phyloP scores from a whole-genome alignment of 805 yeast genomes.

The Kurtzmaniella cleridarum region DNA sequence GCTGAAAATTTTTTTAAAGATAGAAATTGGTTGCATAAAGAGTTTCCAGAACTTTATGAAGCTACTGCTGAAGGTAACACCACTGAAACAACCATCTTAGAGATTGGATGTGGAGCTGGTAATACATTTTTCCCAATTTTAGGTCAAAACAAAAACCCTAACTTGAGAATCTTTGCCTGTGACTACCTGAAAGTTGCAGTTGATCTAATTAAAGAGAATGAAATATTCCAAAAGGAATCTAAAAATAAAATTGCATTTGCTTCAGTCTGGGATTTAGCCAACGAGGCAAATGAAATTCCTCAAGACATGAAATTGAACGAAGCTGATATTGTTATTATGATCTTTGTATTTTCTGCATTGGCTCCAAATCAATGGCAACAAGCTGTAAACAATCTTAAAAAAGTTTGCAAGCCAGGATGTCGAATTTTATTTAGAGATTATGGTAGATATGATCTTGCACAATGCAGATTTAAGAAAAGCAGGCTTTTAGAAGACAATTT shows the following conservation, averaged over 20 bases:
- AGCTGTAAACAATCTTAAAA: conserved; percentile 67
- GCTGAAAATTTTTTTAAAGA: conserved; percentile 93
- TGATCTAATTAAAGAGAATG: conserved; percentile 67
- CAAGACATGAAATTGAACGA: conserved; percentile 77
- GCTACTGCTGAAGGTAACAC: conserved; percentile 63
- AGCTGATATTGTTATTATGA: conserved; percentile 89
- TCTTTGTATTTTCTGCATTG: conserved; percentile 89
- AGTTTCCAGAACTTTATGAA: conserved; percentile 80
- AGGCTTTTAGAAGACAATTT: conserved; percentile 87
- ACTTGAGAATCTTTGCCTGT: conserved; percentile 71
- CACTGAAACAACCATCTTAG: conserved; percentile 71
- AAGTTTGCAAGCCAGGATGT: conserved; percentile 89
- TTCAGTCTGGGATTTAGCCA: conserved; percentile 93
- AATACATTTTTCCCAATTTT: conserved; percentile 92
- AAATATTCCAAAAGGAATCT: conserved; percentile 49
- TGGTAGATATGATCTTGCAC: conserved; percentile 94
- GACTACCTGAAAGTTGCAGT: conserved; percentile 91
- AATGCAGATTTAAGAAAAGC: conserved; percentile 85
- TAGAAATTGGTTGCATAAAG: conserved; percentile 92
- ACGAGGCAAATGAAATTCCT: conserved; percentile 67
- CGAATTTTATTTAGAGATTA: conserved; percentile 85
- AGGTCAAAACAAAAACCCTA: conserved; percentile 74
- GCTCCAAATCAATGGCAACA: conserved; percentile 86
- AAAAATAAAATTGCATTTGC: conserved; percentile 57
- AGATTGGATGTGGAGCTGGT: conserved; percentile 98